Evolutionary conservation across 2,329 filamentous ascomycete genomes (phyloP), one percentile per base, ranked within the genome.

Genomic region (Colletotrichum tropicicola): DNA sequence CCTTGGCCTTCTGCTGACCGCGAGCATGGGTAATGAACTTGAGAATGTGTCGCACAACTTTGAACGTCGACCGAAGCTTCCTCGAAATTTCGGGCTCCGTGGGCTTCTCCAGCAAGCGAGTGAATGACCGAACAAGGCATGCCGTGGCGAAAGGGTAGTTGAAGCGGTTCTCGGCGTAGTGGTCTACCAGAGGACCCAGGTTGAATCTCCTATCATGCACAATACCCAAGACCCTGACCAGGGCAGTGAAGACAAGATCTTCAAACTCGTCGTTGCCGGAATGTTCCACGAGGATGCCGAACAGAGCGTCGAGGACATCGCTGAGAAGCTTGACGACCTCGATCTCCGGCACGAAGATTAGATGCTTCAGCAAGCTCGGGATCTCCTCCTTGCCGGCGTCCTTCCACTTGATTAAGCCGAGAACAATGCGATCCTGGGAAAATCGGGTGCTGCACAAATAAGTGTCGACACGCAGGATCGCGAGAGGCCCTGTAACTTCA

Each of bases 181-280:
- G 88, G 74, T 98, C 95, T 30, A 99, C 94, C 37, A 98, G 82
- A 1, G 95, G 94, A 1, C 92, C 91, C 7, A 98, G 83, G 71
- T 98, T 97, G 82, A 97, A 99, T 56, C 96, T 88, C 68, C 96
- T 89, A 77, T 99, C 96, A 73, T 98, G 93, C 5, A 97, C 93
- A 73, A 98, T 98, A 39, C 93, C 93, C 45, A 99, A 83, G 3
- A 98, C 93, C 41, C 92, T 91, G 21, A 98, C 93, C 56, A 99
- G 81, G 4, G 94, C 92, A 52, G 92, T 93, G 77, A 99, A 98
- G 2, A 98, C 90, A 15, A 97, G 80, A 72, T 98, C 95, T 73
- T 98, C 96, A 68, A 94, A 94, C 73, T 97, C 93, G 68, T 97
- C 93, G 69, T 93, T 93, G 9, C 93, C 93, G n/a, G 93, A 89